Evolutionary conservation across 2,329 filamentous ascomycete genomes (phyloP), one percentile per base, ranked within the genome.

Genomic region (Pseudogymnoascus sp.): DNA sequence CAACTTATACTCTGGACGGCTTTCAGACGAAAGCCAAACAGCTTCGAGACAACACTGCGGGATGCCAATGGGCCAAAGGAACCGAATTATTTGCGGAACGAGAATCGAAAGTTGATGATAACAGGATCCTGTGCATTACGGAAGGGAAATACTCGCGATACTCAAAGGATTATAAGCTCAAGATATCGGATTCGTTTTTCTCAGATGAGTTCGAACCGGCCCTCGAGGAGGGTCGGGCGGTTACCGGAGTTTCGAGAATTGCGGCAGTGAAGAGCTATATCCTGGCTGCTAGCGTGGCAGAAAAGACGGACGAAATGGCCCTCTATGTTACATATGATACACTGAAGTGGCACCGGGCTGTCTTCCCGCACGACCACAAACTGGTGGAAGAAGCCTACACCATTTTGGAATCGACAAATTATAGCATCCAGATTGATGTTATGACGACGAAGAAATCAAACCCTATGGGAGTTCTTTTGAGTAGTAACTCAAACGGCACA

Each of bases 361-460:
- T 96, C 72, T 97, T 99, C 75, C 88, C 87, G 6, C 85, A 86
- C 49, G 88, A 90, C 66, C 92, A 96, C 74, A 90, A 82, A 43
- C 76, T 93, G 70, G 83, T 91, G 66, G 89, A 96, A 73, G 85
- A 93, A 72, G 91, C 90, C 2, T 99, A 97, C 75, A 99, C 95
- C 0, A 84, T 99, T 59, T 82, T 99, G 42, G 93, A 97, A 77
- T 95, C 93, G 71, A 97, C 95, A 43, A 93, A 96, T 73, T 97
- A 99, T 79, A 97, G 93, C 78, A 92, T 99, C 69, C 93, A 97
- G 76, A 87, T 99, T 63, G 93, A 97, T 75, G 93, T 97, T 66
- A 88, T 93, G 83, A 91, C 88, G 1, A 80, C 80, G 40, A 79
- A 78, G 49, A 82, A 82, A 11, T 83, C 82, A 1, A 84, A 83